A percentile compares a stretch with the other conserved stretches of the same genome.
Conservation (phyloP, 164 flowering plant species). For the Tetracentron sinense region DNA sequence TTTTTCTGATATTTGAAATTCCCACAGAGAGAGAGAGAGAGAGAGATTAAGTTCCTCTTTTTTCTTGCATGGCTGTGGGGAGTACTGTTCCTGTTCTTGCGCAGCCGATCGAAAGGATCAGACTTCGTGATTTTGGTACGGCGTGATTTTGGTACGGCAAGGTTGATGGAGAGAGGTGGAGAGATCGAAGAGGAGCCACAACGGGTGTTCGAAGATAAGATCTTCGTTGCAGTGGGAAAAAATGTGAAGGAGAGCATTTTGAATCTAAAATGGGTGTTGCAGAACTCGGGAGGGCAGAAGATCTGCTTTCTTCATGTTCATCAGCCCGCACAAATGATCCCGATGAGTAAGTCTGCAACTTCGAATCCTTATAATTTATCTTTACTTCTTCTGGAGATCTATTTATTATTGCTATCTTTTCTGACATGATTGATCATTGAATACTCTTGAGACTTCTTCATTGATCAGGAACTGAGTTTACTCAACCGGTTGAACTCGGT, state of each 20-base stretch:
- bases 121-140: conserved; percentile 8
- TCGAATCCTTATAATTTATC: not conserved
- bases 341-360: conserved; percentile 31
- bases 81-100: conserved; percentile 18
- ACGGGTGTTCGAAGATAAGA: conserved; percentile 25
- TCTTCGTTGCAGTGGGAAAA: conserved; percentile 59
- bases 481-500: too few species aligned
- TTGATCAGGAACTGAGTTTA: too few species aligned
- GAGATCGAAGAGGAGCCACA: conserved; percentile 30
- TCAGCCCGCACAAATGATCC: conserved; percentile 47
- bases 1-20: too few species aligned
- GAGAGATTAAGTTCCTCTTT: too few species aligned
- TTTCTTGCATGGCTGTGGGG: conserved; percentile 27
- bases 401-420: not conserved
- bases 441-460: not conserved
- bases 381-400: not conserved
- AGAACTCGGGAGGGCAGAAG: conserved; percentile 39
- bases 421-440: not conserved
- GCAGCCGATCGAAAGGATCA: not conserved
- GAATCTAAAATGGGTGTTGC: conserved; percentile 41
- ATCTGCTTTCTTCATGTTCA: conserved; percentile 64
- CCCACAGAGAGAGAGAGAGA: too few species aligned
- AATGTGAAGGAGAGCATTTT: conserved; percentile 42
- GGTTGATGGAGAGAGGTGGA: conserved; percentile 14
- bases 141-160: conserved; percentile 8